Percentiles rank a stretch among this genome's conserved stretches.
These are phyloP conservation scores for Neophaeococcomyces mojaviensis DNA, from an alignment of 2,329 filamentous ascomycete genomes.

Conservation along the genomic window DNA sequence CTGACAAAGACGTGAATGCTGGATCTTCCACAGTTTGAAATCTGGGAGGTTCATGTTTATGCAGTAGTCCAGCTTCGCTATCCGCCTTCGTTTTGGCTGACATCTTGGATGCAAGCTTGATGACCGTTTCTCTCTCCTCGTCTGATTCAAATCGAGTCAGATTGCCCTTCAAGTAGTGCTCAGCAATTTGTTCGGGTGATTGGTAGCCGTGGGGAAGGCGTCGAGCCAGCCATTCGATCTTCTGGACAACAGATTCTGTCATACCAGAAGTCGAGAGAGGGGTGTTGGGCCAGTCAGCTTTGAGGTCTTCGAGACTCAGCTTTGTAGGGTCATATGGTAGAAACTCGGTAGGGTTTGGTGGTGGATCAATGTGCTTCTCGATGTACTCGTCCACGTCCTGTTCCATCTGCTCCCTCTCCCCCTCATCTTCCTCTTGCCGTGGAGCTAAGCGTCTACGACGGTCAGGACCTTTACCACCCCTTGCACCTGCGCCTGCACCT, in stretches of 20 bases:
- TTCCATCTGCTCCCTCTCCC: neutral
- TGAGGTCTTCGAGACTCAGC: constrained; percentile 16
- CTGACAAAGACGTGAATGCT: constrained; percentile 14
- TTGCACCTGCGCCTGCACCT: neutral
- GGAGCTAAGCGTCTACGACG: neutral
- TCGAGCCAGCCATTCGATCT: constrained; percentile 22
- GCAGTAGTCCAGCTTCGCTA: constrained; percentile 15
- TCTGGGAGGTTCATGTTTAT: constrained; percentile 9
- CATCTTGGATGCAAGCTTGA: constrained; percentile 17
- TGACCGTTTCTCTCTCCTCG: constrained; percentile 18
- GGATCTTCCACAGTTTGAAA: constrained; percentile 14
- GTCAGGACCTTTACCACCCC: neutral
- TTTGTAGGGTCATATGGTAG: constrained; percentile 16
- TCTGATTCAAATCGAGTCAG: constrained; percentile 21
- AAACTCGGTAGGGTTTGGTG: constrained; percentile 18
- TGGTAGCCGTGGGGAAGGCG: constrained; percentile 23
- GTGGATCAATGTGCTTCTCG: constrained; percentile 15
- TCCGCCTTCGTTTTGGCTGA: constrained; percentile 9
- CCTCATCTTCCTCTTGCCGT: constrained; percentile 2
- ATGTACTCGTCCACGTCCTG: constrained; percentile 11
- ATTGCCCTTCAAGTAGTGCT: constrained; percentile 19
- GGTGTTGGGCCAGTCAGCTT: constrained; percentile 23
- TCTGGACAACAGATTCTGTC: constrained; percentile 20
- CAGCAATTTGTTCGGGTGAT: constrained; percentile 20
- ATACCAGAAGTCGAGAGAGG: constrained; percentile 17